These are phyloP conservation scores for Trichosporon sp. DNA, from an alignment of 1,284 basidiomycete genomes.

Conservation along the genomic window DNA sequence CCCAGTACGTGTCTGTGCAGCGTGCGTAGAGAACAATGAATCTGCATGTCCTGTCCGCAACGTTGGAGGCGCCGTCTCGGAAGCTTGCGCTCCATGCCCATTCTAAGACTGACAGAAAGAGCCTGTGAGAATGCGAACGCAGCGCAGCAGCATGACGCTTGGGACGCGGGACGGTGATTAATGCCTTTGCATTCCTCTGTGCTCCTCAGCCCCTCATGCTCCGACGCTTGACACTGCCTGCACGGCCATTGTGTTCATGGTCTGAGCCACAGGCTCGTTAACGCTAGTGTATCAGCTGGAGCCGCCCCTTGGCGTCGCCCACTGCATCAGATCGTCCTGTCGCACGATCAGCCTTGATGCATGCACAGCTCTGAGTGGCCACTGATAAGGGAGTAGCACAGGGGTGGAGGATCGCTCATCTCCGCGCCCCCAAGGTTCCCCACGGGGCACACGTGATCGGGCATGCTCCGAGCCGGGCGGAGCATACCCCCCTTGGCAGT, in stretches of 20 bases:
- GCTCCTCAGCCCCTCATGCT: too few relatives aligned
- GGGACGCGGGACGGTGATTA: not conserved
- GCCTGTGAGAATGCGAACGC: not conserved
- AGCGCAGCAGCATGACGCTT: not conserved
- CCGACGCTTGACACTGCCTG: not conserved
- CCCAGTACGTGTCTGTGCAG: not conserved
- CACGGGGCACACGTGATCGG: constrained; percentile 19
- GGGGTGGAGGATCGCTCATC: constrained; percentile 3
- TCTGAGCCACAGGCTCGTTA: not conserved
- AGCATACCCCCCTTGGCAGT: constrained; percentile 4
- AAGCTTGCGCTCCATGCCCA: not conserved
- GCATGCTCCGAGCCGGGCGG: constrained; percentile 19
- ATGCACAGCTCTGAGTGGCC: constrained; percentile 8
- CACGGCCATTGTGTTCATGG: not conserved
- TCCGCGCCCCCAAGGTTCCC: constrained; percentile 6
- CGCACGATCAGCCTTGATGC: not conserved
- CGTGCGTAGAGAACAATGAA: constrained; percentile 1
- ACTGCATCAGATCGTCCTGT: too few relatives aligned
- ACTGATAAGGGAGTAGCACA: not conserved
- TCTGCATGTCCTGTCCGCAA: not conserved
- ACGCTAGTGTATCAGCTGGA: not conserved
- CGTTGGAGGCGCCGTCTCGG: not conserved
- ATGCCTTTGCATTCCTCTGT: not conserved
- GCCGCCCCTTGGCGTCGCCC: not conserved
- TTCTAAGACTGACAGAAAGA: not conserved